Percentiles rank a stretch among this genome's conserved stretches.
Conservation (phyloP, 352 stramenopile genomes). For the Phytopythium cucurbitacearum region DNA sequence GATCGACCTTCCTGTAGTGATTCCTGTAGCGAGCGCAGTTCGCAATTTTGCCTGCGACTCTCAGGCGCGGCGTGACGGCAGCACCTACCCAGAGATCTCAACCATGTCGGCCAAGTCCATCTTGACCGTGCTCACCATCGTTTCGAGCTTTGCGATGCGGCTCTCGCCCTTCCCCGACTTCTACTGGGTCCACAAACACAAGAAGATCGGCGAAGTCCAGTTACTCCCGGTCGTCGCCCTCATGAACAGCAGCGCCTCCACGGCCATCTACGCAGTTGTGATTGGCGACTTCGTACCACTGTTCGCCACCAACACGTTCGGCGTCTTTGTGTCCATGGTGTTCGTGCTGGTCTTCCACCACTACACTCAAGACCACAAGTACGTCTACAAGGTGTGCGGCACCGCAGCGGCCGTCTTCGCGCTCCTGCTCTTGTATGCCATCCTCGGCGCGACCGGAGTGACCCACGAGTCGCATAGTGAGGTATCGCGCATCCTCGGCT, state of each 20-base stretch:
- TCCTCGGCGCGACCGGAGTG: conserved; percentile 25
- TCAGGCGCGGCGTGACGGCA: no score
- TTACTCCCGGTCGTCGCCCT: conserved; percentile 57
- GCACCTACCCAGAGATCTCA: no score
- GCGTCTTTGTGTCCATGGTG: conserved; percentile 16
- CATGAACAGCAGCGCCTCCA: conserved; percentile 54
- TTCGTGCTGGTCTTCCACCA: conserved; percentile 29
- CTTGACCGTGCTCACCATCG: conserved; percentile 43
- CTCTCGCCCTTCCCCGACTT: conserved; percentile 45
- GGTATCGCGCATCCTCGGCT: conserved; percentile 37
- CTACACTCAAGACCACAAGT: conserved; percentile 14
- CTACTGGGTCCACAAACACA: conserved; percentile 47
- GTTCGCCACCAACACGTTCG: conserved; percentile 18
- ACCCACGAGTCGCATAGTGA: conserved; percentile 18
- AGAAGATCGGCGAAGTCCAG: conserved; percentile 34
- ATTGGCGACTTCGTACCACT: conserved; percentile 27
- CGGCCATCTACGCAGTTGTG: conserved; percentile 25
- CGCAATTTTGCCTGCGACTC: no score
- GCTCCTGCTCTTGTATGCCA: conserved; percentile 27
- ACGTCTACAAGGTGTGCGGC: conserved; percentile 10
- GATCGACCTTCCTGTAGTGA: no score
- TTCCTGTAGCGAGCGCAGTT: no score
- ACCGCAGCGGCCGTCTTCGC: conserved; percentile 13
- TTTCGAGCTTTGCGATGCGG: conserved; percentile 65
- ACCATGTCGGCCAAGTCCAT: conserved; percentile 5